Percentiles rank a stretch among this genome's conserved stretches.
phyloP scores from a whole-genome alignment of 164 flowering plant genomes.

The Liriodendron chinense region DNA sequence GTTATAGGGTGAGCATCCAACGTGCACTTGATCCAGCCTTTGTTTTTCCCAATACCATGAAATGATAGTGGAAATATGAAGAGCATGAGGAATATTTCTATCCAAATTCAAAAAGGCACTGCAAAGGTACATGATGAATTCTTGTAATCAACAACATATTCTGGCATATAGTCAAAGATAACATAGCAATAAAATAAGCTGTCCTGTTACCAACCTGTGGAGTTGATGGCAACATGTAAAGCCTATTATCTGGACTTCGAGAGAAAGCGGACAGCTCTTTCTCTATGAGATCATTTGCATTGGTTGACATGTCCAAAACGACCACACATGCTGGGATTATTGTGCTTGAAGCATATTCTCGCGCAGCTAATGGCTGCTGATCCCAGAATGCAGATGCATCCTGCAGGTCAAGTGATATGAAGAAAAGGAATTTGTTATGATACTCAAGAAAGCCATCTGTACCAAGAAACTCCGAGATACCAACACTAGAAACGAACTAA shows the following conservation, averaged over 20 bases:
- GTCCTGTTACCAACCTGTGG: conserved; percentile 62
- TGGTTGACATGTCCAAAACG: conserved; percentile 64
- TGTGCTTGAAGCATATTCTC: conserved; percentile 89
- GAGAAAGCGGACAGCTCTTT: conserved; percentile 85
- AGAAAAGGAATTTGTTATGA: conserved; percentile 1
- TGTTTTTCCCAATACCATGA: too few species aligned
- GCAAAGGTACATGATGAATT: neutral
- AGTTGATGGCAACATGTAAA: conserved; percentile 95
- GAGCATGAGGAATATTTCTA: neutral
- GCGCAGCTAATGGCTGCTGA: conserved; percentile 92
- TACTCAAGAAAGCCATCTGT: neutral
- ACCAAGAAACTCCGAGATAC: neutral
- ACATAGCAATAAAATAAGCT: neutral
- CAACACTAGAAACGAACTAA: neutral
- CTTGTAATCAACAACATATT: neutral
- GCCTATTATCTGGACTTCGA: conserved; percentile 86
- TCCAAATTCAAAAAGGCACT: too few species aligned
- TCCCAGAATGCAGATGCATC: conserved; percentile 91
- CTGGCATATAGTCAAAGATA: too few species aligned
- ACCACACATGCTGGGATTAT: conserved; percentile 81
- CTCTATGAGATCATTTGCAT: conserved; percentile 83
- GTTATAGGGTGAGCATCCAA: neutral
- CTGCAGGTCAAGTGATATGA: conserved; percentile 31
- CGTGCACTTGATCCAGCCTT: neutral
- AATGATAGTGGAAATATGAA: too few species aligned